These are phyloP conservation scores for apple (Malus domestica) DNA, from an alignment of 306 rosid species.

Conservation along the genomic window DNA sequence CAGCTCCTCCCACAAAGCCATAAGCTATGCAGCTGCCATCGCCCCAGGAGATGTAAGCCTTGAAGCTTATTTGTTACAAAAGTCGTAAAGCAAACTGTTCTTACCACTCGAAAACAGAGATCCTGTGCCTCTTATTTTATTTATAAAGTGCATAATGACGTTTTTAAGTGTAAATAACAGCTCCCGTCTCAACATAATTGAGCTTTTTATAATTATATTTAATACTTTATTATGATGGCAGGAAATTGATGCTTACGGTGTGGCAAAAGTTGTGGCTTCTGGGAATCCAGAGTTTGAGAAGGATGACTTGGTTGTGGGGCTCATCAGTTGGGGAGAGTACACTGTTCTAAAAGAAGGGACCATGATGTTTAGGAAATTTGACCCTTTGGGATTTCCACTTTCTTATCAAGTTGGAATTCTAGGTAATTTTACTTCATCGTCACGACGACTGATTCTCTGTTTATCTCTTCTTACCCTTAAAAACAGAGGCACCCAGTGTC, in stretches of 20 bases:
- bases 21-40: constrained; percentile 23
- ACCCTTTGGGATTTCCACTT: constrained; percentile 48
- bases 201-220: background rate
- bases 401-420: constrained; percentile 54
- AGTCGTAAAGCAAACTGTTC: too few relatives aligned
- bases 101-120: too few relatives aligned
- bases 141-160: too few relatives aligned
- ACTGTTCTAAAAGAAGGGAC: constrained; percentile 34
- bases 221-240: background rate
- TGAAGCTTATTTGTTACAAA: too few relatives aligned
- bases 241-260: constrained; percentile 7
- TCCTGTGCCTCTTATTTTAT: too few relatives aligned
- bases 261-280: constrained; percentile 57
- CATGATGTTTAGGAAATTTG: constrained; percentile 47
- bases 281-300: constrained; percentile 45
- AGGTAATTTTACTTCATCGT: constrained; percentile 20
- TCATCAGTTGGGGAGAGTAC: constrained; percentile 70
- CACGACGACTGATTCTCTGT: too few relatives aligned
- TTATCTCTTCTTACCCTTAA: too few relatives aligned
- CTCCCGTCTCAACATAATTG: too few relatives aligned
- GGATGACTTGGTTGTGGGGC: constrained; percentile 62
- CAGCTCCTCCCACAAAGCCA: constrained; percentile 36
- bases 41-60: constrained; percentile 36
- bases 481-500: too few relatives aligned
- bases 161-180: too few relatives aligned